phyloP scores from a whole-genome alignment of 306 rosid genomes.

The Clitoria ternatea region DNA sequence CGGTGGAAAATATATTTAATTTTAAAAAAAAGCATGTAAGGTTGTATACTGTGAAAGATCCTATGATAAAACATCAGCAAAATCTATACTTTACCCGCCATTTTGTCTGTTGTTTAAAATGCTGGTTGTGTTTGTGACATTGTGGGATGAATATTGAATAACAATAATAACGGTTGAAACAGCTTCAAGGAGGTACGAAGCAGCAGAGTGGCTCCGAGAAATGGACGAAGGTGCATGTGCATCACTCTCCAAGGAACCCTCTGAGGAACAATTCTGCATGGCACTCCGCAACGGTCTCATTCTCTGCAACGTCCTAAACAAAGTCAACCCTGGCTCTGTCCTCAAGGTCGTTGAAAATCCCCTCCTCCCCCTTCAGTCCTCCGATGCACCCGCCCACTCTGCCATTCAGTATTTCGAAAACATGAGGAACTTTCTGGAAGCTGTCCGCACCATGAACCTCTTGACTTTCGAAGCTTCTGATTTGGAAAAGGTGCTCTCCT shows the following conservation, averaged over 20 bases:
- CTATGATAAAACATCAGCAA: too few species aligned
- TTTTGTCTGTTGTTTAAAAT: neutral
- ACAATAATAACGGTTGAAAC: too few species aligned
- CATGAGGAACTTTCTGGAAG: constrained; percentile 90
- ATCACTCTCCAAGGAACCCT: constrained; percentile 63
- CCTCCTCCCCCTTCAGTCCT: constrained; percentile 49
- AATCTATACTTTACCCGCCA: neutral
- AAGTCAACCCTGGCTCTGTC: constrained; percentile 91
- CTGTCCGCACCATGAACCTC: constrained; percentile 78
- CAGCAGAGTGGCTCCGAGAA: constrained; percentile 89
- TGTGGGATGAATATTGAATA: neutral
- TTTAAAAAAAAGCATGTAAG: too few species aligned
- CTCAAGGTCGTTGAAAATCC: constrained; percentile 85
- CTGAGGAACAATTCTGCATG: constrained; percentile 83
- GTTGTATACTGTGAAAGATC: too few species aligned
- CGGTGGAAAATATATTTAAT: too few species aligned
- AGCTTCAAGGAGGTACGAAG: constrained; percentile 83
- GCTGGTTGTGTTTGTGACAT: neutral
- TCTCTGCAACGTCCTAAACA: constrained; percentile 96
- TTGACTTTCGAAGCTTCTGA: constrained; percentile 96
- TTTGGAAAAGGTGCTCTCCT: constrained; percentile 63
- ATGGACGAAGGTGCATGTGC: constrained; percentile 81
- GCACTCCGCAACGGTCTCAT: constrained; percentile 91
- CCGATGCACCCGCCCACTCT: constrained; percentile 89
- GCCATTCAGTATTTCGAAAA: constrained; percentile 96